Conservation (phyloP, 192 early-diverging fungal species). For the Dissophora globulifera region DNA sequence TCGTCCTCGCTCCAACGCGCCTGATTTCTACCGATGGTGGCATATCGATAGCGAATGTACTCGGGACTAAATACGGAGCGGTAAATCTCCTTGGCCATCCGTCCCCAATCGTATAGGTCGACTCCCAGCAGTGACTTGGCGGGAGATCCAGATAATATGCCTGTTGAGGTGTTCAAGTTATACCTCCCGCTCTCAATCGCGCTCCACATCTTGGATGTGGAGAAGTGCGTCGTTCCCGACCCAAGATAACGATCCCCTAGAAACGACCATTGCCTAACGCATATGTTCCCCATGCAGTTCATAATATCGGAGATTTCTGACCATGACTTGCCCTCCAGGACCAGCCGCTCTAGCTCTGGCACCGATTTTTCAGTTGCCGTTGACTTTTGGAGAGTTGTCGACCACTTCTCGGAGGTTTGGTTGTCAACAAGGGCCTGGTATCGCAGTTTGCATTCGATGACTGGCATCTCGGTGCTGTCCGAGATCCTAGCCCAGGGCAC, state of each 20-base stretch:
- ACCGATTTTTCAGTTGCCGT: background rate
- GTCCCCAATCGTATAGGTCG: background rate
- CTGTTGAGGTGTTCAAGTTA: background rate
- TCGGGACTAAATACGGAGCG: background rate
- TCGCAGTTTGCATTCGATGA: background rate
- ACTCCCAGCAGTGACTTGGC: background rate
- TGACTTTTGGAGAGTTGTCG: background rate
- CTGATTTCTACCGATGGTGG: background rate
- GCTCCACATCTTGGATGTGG: background rate
- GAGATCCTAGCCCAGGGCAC: no score
- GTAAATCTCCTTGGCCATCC: background rate
- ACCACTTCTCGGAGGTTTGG: background rate
- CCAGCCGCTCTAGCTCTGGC: background rate
- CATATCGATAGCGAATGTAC: background rate
- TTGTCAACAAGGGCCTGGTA: background rate
- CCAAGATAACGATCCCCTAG: background rate
- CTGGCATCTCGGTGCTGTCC: no score
- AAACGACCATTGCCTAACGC: background rate
- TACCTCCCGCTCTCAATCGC: background rate
- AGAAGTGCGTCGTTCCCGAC: no score
- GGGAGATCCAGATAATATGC: no score
- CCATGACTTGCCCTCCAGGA: background rate
- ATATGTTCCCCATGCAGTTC: background rate
- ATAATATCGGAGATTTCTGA: background rate
- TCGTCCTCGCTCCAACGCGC: background rate